These are phyloP conservation scores for Yueomyces sinensis DNA, from an alignment of 805 yeast species.

Conservation along the genomic window DNA sequence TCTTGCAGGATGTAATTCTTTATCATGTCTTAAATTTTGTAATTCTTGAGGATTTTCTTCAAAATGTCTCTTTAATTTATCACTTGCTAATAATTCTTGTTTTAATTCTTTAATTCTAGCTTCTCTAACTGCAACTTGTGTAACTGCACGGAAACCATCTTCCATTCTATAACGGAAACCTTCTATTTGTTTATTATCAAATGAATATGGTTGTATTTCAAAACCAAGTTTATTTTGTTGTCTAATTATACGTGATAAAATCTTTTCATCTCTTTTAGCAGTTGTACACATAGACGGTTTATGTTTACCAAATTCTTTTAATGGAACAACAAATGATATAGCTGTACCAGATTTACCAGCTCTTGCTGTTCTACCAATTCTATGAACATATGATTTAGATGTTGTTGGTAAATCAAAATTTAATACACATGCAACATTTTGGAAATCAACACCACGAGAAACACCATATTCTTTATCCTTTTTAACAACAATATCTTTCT, in stretches of 20 bases:
- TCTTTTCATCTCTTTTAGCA: conserved; percentile 77
- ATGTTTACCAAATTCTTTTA: conserved; percentile 78
- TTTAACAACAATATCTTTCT: conserved; percentile 19
- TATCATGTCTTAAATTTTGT: conserved; percentile 80
- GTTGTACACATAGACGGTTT: conserved; percentile 59
- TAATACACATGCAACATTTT: conserved; percentile 89
- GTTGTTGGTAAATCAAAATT: conserved; percentile 90
- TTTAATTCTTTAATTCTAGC: conserved; percentile 85
- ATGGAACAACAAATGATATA: conserved; percentile 78
- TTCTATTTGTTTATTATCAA: conserved; percentile 84
- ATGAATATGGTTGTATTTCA: conserved; percentile 75
- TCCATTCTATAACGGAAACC: conserved; percentile 94
- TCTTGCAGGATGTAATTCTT: conserved; percentile 71
- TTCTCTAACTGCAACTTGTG: conserved; percentile 78
- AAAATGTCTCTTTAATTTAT: conserved; percentile 83
- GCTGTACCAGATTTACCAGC: conserved; percentile 95
- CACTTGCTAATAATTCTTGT: conserved; percentile 76
- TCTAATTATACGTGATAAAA: conserved; percentile 58
- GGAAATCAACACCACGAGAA: conserved; percentile 93
- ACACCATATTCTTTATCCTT: conserved; percentile 80
- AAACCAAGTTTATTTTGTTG: conserved; percentile 65
- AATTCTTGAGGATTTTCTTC: conserved; percentile 96
- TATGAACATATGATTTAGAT: conserved; percentile 79
- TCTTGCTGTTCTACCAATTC: conserved; percentile 96
- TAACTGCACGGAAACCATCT: conserved; percentile 93